These are phyloP conservation scores for Penicillium silybi DNA, from an alignment of 495 filamentous ascomycete species.

Conservation along the genomic window DNA sequence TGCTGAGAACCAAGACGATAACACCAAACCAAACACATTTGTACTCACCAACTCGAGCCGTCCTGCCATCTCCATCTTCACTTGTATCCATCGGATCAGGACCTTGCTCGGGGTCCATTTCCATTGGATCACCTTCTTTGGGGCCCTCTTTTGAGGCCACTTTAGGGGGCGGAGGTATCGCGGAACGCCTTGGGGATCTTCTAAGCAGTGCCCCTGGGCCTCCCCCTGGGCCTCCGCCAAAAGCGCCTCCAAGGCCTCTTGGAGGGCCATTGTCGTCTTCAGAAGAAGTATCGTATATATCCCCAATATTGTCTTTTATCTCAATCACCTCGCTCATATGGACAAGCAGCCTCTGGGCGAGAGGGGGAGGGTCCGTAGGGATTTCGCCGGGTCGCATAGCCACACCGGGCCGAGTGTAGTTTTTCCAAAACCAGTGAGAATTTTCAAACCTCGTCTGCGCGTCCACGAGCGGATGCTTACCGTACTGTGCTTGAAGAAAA, in stretches of 20 bases:
- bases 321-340: neutral
- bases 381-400: neutral
- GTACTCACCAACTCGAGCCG: slow-evolving; percentile 24
- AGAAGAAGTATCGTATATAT: neutral
- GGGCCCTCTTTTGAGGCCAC: neutral
- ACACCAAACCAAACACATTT: slow-evolving; percentile 30
- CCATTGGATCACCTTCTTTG: neutral
- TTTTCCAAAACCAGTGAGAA: neutral
- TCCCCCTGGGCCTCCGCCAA: too few relatives aligned
- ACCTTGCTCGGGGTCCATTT: neutral
- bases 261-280: neutral
- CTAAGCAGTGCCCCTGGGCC: too few relatives aligned
- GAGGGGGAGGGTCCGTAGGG: too few relatives aligned
- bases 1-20: slow-evolving; percentile 22
- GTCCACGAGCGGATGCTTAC: neutral
- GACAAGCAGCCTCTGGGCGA: neutral
- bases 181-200: too few relatives aligned
- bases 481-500: neutral
- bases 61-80: neutral
- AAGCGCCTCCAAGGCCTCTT: too few relatives aligned
- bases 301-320: neutral
- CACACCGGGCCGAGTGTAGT: neutral
- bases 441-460: neutral
- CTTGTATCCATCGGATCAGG: neutral
- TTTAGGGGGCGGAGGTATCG: too few relatives aligned